Base-by-base conservation (phyloP, 106 monocot genomes). In the Alisma plantagoaquatica region DNA sequence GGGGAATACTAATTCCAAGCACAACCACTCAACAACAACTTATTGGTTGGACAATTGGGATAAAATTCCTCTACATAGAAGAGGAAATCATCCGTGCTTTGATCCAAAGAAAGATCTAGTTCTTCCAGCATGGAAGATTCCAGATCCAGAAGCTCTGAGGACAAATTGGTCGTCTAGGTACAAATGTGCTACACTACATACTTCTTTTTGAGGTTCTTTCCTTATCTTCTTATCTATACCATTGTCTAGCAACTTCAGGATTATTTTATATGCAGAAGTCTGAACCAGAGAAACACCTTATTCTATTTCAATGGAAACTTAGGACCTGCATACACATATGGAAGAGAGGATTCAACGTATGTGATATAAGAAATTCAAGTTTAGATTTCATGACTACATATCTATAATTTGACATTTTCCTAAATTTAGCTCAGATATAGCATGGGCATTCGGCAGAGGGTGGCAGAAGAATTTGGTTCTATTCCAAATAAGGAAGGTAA, bases 221-320 rank as follows among this genome's bases (percentile, higher is more conserved):
- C 29, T 20, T 26, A 21, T 41, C 3, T 57, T 43, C 35, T 7
- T 38, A 14, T 38, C 35, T 38, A 38, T 38, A 38, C 14, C 35
- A 38, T 38, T 38, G 6, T 7, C 14, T 38, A 14, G 14, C 14
- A 7, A 6, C 6, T 14, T 38, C 35, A 38, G 14, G 35, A 38
- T 38, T 38, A 14, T n/a, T n/a, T 38, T 7, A 38, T 19, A 1
- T 12, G 41, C 69, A 98, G 98, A 66, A 65, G 74, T 38, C 67
- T 45, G 2, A 64, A 68, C 19, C 69, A 82, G 48, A 73, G 98
- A 1, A 86, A 60, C 17, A 79, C 60, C 46, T 64, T 98, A 20
- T 98, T 98, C 65, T 98, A 90, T 67, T 98, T 98, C 74, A 90
- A 98, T 70, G 90, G 90, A 50, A 82, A 98, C 71, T 53, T 98